Evolutionary conservation across 805 yeast genomes (phyloP), one percentile per base, ranked within the genome.

Genomic region (Zygoascus tannicola): DNA sequence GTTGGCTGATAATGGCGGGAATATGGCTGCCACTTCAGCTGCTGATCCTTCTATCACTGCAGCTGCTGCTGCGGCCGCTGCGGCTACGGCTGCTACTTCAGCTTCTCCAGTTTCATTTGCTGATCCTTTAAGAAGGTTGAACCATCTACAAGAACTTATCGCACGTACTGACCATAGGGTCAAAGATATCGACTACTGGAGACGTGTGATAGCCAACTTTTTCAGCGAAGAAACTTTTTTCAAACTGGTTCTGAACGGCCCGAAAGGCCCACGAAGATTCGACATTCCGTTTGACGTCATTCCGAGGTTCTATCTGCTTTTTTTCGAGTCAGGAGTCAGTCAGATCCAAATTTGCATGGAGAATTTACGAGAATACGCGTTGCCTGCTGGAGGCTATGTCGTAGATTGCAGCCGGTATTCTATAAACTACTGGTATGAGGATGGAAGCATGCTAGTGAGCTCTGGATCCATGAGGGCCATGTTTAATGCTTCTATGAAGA

Each of bases 391-490:
- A 0, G 67, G 73, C 4, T 71, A 77, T 0, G 68, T 71, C 43
- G 58, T 80, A 28, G 80, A 76, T 34, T 71, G 79, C 39, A 67
- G 76, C 10, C 64, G 75, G 36, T 66, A 73, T 30, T 63, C 73
- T 1, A 60, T 73, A 38, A 65, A 73, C 15, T 73, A 70, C 50
- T 68, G 73, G 59, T 83, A 77, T 56, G 60, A 65, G 2, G 94
- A 85, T 60, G 94, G 92, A 0, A 78, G 88, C 2, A 71, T 72
- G 51, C 76, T 83, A 5, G 71, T 75, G 7, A 73, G 80, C 39
- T 67, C 69, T 45, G 85, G 90, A 0, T 75, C 74, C 16, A 62
- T 80, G 35, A 76, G 77, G 49, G 75, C 83, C 7, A 66, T 76
- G 4, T 73, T 85, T 63, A 80, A 76, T 55, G 67, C 80, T 26